Evolutionary conservation across 352 stramenopile genomes (phyloP), one percentile per base, ranked within the genome.

Genomic region (Globisporangium megalacanthum): DNA sequence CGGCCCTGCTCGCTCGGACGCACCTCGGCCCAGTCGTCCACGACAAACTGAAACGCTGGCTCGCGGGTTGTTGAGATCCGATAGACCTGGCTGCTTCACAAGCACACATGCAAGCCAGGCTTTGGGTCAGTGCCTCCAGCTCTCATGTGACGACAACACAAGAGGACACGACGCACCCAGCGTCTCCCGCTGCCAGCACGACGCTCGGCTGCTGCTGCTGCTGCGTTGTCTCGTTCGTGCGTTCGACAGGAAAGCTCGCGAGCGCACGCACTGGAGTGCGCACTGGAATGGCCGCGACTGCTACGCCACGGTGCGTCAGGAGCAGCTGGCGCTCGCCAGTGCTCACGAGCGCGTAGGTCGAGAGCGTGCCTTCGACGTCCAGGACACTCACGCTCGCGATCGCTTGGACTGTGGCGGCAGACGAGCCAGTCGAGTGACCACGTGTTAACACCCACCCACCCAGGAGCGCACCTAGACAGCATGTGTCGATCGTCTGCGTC

Each of bases 341-440:
- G 44, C 67, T 69, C 19, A 83, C 62, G 15, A 86, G 54, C 49
- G 72, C 56, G 48, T 86, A 86, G 29, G 69, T 73, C 39, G 77
- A 81, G 35, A 75, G 65, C 52, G 75, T 83, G 17, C 69, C 66
- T 61, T 86, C 74, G 31, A 78, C 60, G 22, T 86, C 77, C 44
- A 74, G 56, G 47, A 83, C 49, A 37, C 62, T 68, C 31, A 75
- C 63, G 13, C 49, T 64, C 44, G 51, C 49, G 29, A 83, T 72
- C 15, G 61, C 72, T n/a, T 60, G 42, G 22, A 81, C 73, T 51
- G 56, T 42, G 2, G 5, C 0, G 2, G 5, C 0, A 57, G 37
- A 7, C 13, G 29, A 62, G 31, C 9, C 35, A 39, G 7, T 14
- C 39, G 20, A 58, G 17, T 29, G 7, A 52, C 9, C 22, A n/a